Conservation (phyloP, 192 early-diverging fungal species). For the Rhizoclosmatium globosum region DNA sequence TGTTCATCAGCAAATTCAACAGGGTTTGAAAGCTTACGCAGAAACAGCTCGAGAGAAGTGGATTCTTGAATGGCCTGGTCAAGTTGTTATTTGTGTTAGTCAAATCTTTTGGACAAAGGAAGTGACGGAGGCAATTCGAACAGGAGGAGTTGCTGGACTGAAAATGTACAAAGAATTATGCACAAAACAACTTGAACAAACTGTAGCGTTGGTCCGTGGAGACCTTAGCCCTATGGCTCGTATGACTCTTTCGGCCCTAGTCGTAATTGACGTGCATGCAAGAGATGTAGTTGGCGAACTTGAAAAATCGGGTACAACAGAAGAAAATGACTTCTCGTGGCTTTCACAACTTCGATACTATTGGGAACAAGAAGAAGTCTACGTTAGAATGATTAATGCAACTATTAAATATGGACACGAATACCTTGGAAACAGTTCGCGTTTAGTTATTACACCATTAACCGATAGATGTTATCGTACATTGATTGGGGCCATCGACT, state of each 20-base stretch:
- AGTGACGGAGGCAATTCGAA: conserved; percentile 59
- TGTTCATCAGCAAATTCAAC: conserved; percentile 61
- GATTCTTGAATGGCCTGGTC: conserved; percentile 67
- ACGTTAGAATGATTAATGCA: conserved; percentile 68
- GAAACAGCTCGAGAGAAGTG: conserved; percentile 62
- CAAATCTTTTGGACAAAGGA: conserved; percentile 71
- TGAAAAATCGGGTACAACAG: conserved; percentile 51
- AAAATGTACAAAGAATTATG: conserved; percentile 55
- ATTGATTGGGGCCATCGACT: conserved; percentile 67
- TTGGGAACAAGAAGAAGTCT: conserved; percentile 66
- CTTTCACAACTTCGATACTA: conserved; percentile 70
- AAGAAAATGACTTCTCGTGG: conserved; percentile 67
- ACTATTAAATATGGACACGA: conserved; percentile 69
- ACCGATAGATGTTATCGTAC: conserved; percentile 72
- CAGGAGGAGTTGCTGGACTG: conserved; percentile 53
- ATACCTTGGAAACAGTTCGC: conserved; percentile 64
- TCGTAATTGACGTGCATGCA: conserved; percentile 70
- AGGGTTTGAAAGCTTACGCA: conserved; percentile 60
- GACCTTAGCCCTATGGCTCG: conserved; percentile 65
- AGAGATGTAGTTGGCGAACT: conserved; percentile 65
- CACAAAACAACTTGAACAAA: conserved; percentile 61
- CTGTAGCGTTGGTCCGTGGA: conserved; percentile 64
- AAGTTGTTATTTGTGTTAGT: conserved; percentile 67
- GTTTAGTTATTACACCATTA: conserved; percentile 67
- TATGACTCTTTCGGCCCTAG: conserved; percentile 65